Percentiles rank a stretch among this genome's conserved stretches.
These are phyloP conservation scores for Polyrhizophydium stewartii DNA, from an alignment of 371 early-diverging fungal species.

Conservation along the genomic window DNA sequence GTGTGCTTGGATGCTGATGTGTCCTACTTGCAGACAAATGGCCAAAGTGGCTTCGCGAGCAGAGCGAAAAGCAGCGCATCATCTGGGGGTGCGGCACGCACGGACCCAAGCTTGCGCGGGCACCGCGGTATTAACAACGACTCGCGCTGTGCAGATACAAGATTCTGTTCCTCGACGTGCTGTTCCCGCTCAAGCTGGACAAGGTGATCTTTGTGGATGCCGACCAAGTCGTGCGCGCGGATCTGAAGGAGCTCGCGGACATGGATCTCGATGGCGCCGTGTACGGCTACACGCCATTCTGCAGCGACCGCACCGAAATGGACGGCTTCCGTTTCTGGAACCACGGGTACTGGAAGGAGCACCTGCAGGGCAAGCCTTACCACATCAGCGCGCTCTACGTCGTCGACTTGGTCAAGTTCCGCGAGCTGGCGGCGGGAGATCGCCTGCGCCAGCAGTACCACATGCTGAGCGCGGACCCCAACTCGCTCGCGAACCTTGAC, in stretches of 20 bases:
- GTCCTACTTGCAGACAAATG: constrained; percentile 64
- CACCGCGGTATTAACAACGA: no score
- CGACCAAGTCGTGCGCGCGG: constrained; percentile 94
- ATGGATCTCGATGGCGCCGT: constrained; percentile 89
- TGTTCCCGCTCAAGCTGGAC: constrained; percentile 90
- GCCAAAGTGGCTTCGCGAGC: constrained; percentile 92
- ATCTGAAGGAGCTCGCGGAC: constrained; percentile 84
- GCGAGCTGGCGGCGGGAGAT: constrained; percentile 91
- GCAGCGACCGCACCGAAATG: constrained; percentile 86
- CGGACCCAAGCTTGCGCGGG: neutral
- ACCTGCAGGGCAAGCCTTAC: constrained; percentile 85
- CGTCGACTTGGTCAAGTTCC: constrained; percentile 85
- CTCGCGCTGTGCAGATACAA: constrained; percentile 58
- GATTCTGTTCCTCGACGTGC: constrained; percentile 93
- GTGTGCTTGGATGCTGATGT: neutral
- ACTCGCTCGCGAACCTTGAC: constrained; percentile 90
- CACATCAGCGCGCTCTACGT: constrained; percentile 95
- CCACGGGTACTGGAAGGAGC: constrained; percentile 89
- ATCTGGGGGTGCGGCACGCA: constrained; percentile 77
- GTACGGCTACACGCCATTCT: constrained; percentile 96
- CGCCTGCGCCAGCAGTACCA: constrained; percentile 90
- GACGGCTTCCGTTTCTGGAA: constrained; percentile 97
- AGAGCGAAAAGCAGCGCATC: constrained; percentile 90
- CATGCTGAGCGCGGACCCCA: constrained; percentile 78
- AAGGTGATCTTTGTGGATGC: constrained; percentile 97